Evolutionary conservation across 345 rosid genomes (phyloP).

Genomic region (Hibiscus tridactylites): DNA sequence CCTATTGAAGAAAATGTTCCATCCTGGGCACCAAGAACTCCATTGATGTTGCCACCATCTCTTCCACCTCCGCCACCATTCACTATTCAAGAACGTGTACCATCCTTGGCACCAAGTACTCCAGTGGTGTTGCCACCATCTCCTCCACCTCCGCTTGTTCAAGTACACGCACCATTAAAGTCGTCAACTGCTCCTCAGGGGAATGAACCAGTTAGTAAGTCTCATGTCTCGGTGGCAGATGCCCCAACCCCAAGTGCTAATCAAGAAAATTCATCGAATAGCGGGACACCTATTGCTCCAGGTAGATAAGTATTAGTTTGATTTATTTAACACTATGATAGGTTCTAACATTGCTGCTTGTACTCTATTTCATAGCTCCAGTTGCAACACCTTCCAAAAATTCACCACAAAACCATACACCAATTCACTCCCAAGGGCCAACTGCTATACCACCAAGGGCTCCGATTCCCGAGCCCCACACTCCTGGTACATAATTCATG

Average conservation of each 20-base stretch:
- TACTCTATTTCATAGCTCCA: conserved; percentile 15
- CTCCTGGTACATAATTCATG: conserved; percentile 9
- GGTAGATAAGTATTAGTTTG: conserved; percentile 6
- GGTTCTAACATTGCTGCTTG: background rate
- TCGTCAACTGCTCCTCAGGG: conserved; percentile 22
- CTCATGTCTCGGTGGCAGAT: conserved; percentile 29
- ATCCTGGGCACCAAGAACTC: conserved; percentile 23
- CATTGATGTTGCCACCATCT: conserved; percentile 29
- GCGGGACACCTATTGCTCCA: conserved; percentile 17
- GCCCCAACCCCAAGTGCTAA: conserved; percentile 13
- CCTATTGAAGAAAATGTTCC: conserved; percentile 17
- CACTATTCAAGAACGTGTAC: conserved; percentile 14
- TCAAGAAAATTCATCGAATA: conserved; percentile 7
- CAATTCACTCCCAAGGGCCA: conserved; percentile 16
- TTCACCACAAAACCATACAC: conserved; percentile 14
- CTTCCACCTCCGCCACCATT: conserved; percentile 28
- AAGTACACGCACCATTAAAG: conserved; percentile 13
- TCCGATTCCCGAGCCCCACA: conserved; percentile 8
- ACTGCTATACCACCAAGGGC: conserved; percentile 17
- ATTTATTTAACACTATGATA: background rate
- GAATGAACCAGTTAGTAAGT: conserved; percentile 25
- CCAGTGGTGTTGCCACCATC: conserved; percentile 29
- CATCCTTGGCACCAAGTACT: conserved; percentile 25
- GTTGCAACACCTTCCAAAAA: conserved; percentile 15
- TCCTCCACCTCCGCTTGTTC: conserved; percentile 31